Evolutionary conservation across 2,329 filamentous ascomycete genomes (phyloP), one percentile per base, ranked within the genome.

Genomic region (Aspergillus melleus): DNA sequence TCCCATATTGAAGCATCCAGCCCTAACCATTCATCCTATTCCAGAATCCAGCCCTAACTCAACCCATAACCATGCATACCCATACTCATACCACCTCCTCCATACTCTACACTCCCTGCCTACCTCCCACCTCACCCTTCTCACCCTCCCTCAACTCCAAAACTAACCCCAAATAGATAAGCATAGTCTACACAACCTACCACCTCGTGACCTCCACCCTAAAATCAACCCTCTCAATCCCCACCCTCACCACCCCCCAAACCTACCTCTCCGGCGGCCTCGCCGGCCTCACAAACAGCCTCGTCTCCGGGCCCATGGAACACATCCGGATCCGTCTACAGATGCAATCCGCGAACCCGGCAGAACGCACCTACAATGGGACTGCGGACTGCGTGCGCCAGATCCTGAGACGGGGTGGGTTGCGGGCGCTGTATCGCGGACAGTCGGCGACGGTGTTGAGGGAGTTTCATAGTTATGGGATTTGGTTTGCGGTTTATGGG

Each of bases 281-380:
- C 72, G 94, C 93, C 8, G 94, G 94, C 63, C 78, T 97, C 46
- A 87, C 92, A 71, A 98, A 97, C 81, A 90, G 88, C 2, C 83
- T 89, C 30, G 86, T 97, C 70, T 96, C 92, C 5, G 87, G 88
- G 0, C 94, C 93, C 11, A 96, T 97, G 72, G 94, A 97, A 80
- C 94, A 97, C 80, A 90, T 97, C 71, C 89, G 94, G 67, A 98
- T 98, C 78, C 84, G 94, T 14, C 82, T 98, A 60, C 94, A 97
- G 79, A 95, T 36, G 20, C 50, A 52, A 29, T 42, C 50, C 11
- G 92, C 19, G 93, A 97, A 78, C 92, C 93, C 6, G 92, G 96
- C 79, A 91, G 90, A 55, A 84, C 86, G 0, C 84, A 82, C 96
- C 49, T 98, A 97, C 82, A 71, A 71, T 19, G 93, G 94, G 0